These are phyloP conservation scores for Pyrenophora tritici-repentis DNA, from an alignment of 2,329 filamentous ascomycete species.

Conservation along the genomic window DNA sequence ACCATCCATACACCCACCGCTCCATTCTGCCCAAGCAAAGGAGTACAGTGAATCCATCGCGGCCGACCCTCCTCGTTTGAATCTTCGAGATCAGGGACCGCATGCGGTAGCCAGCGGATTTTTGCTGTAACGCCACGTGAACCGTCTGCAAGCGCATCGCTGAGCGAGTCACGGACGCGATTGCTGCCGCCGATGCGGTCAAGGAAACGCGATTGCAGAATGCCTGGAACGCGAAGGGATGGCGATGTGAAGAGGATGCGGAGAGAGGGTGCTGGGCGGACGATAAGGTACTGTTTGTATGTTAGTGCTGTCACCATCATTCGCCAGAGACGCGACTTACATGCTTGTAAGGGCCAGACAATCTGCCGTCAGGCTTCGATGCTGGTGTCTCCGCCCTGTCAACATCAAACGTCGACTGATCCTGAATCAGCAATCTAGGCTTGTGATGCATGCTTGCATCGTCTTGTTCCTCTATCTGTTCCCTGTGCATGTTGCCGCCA, in stretches of 20 bases:
- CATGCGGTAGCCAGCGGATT: conserved; percentile 66
- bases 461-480: conserved; percentile 56
- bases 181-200: conserved; percentile 56
- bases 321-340: conserved; percentile 47
- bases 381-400: conserved; percentile 21
- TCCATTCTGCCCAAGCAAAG: conserved; percentile 68
- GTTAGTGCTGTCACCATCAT: conserved; percentile 4
- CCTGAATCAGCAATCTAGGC: conserved; percentile 56
- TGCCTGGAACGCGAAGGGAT: conserved; percentile 55
- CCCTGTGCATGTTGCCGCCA: conserved; percentile 68
- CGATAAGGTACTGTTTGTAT: conserved; percentile 51
- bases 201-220: conserved; percentile 56
- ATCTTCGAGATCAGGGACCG: conserved; percentile 44
- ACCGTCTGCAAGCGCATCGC: conserved; percentile 67
- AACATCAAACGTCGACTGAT: conserved; percentile 46
- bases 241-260: conserved; percentile 58
- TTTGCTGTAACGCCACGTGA: conserved; percentile 72
- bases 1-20: conserved; percentile 80
- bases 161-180: conserved; percentile 59
- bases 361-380: conserved; percentile 30
- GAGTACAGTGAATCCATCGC: conserved; percentile 79
- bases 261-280: conserved; percentile 54
- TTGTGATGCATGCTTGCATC: conserved; percentile 43
- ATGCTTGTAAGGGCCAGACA: conserved; percentile 61
- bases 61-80: conserved; percentile 63